Base-by-base conservation (phyloP, 2,329 filamentous ascomycete genomes). In the Dactylonectria estremocensis region DNA sequence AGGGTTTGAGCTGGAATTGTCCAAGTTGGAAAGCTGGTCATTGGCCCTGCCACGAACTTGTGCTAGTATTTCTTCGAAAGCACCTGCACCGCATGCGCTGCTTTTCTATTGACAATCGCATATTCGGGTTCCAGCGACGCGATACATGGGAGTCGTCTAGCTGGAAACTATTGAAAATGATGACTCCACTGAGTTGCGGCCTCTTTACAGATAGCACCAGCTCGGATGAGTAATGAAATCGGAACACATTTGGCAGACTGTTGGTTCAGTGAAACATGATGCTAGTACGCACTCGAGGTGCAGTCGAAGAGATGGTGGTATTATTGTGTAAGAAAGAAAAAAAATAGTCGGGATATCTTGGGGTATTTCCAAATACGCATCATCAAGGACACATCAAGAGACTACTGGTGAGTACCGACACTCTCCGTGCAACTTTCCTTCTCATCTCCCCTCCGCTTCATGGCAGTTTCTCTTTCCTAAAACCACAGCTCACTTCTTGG, bases 401-500 rank as follows among this genome's bases (percentile, higher is more conserved):
- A 49, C 43, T 46, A 40, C 20, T 52, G 62, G 43, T 56, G 22
- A 48, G 46, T 43, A 24, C 46, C 40, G 45, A 46, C 28, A 45
- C 50, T 64, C 52, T 48, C 46, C 48, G 28, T 20, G 18, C 61
- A 61, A 37, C 14, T 11, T 28, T 28, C 31, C 53, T 64, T 49
- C 37, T 60, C 28, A 16, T 56, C 50, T 37, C 55, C 61, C 20
- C 57, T 57, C 33, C 11, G 35, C 66, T 37, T 33, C 54, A 48
- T 49, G 55, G 53, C 35, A 59, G 48, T 54, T 33, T 31, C 45
- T 13, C 18, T 40, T 7, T 49, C 54, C 57, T 28, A n/a, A 14
- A 50, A 24, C 11, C 31, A 50, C 11, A 22, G 18, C 35, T 71
- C 71, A 81, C 69, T 88, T 87, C 80, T 86, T 87, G 70, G 86